Percentiles rank a stretch among this genome's conserved stretches.
These are phyloP conservation scores for Botrytis byssoidea DNA, from an alignment of 2,329 filamentous ascomycete genomes.

Conservation along the genomic window DNA sequence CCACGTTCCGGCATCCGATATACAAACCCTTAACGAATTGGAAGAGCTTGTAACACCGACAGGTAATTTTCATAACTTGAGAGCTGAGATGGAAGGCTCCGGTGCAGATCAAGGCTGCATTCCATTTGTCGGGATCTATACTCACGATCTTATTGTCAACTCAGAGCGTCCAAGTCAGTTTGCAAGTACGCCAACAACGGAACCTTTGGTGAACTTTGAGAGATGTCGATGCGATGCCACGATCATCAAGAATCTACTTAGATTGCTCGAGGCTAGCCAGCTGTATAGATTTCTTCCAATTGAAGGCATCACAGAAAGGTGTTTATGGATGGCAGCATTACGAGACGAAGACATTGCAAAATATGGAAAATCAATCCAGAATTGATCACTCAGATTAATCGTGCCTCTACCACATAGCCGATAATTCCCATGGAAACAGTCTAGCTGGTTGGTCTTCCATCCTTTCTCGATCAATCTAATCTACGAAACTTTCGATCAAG, in stretches of 20 bases:
- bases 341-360: constrained; percentile 70
- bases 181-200: constrained; percentile 61
- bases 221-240: constrained; percentile 72
- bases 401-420: not conserved
- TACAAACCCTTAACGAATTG: constrained; percentile 64
- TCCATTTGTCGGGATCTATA: constrained; percentile 81
- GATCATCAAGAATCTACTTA: constrained; percentile 75
- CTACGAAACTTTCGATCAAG: constrained; percentile 5
- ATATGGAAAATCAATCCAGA: constrained; percentile 37
- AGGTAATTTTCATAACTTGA: constrained; percentile 73
- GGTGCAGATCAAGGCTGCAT: constrained; percentile 70
- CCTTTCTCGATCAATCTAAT: not conserved
- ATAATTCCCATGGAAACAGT: not conserved
- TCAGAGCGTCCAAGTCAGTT: constrained; percentile 75
- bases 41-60: constrained; percentile 73
- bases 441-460: too few species aligned
- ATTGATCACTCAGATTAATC: constrained; percentile 26
- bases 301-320: constrained; percentile 74
- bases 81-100: constrained; percentile 74
- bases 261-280: constrained; percentile 76
- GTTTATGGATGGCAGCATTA: constrained; percentile 80
- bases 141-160: constrained; percentile 80
- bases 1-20: constrained; percentile 63
- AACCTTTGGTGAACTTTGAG: constrained; percentile 80
- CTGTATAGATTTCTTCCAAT: constrained; percentile 72